Evolutionary conservation across 345 rosid species (phyloP).

Genomic region (Sonneratia alba): DNA sequence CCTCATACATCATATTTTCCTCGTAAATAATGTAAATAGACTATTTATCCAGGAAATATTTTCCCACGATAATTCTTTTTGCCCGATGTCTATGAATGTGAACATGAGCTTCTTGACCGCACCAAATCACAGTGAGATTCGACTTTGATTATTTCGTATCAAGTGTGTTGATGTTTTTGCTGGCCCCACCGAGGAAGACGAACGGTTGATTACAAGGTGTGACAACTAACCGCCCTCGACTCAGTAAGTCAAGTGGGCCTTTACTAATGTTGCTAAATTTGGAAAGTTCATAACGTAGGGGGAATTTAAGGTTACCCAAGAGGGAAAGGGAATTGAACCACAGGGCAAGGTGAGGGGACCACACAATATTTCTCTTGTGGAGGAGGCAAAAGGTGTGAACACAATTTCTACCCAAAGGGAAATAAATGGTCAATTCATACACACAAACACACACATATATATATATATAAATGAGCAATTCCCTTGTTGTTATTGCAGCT

Average conservation of each 20-base stretch:
- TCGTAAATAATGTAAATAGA: too few relatives aligned
- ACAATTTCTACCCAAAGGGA: background rate
- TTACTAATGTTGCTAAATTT: background rate
- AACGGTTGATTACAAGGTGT: background rate
- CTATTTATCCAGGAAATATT: too few relatives aligned
- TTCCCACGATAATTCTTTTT: too few relatives aligned
- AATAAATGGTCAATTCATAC: background rate
- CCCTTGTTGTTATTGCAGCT: background rate
- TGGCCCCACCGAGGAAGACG: background rate
- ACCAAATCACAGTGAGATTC: too few relatives aligned
- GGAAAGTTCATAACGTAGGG: background rate
- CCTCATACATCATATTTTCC: too few relatives aligned
- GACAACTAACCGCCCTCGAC: background rate
- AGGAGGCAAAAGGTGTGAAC: background rate
- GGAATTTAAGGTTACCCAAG: background rate
- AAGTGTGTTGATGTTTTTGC: too few relatives aligned
- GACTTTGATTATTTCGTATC: too few relatives aligned
- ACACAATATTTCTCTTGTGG: background rate
- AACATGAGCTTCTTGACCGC: too few relatives aligned
- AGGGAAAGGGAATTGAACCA: background rate
- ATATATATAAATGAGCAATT: background rate
- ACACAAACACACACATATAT: too few relatives aligned
- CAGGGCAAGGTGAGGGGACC: background rate
- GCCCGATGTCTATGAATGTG: background rate
- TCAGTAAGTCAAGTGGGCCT: background rate